Percentiles rank a stretch among this genome's conserved stretches.
Conservation (phyloP, 2,329 filamentous ascomycete genomes). For the Helotiales sp. region DNA sequence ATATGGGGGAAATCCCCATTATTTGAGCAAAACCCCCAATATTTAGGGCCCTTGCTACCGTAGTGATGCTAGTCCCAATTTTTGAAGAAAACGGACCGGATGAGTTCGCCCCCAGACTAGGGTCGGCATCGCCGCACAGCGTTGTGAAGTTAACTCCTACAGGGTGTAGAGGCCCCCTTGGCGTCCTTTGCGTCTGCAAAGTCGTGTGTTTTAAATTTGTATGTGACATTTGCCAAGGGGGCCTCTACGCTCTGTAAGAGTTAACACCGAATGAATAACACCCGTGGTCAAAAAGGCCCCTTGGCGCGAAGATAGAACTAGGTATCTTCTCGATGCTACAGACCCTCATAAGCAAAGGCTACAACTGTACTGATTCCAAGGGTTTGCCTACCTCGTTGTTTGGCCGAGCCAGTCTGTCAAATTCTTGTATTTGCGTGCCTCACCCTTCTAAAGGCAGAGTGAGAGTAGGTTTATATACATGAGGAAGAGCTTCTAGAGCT, state of each 20-base stretch:
- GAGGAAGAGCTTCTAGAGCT: too few species aligned
- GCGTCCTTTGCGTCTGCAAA: constrained; percentile 3
- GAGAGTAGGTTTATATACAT: too few species aligned
- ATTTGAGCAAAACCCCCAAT: too few species aligned
- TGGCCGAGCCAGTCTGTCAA: neutral
- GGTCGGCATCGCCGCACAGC: constrained; percentile 3
- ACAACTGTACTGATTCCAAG: neutral
- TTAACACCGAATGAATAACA: constrained; percentile 1
- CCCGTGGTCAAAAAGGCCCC: neutral
- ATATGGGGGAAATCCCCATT: too few species aligned
- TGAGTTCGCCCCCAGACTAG: constrained; percentile 2
- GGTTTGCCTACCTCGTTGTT: neutral
- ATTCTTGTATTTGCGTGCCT: too few species aligned
- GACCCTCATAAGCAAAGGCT: constrained; percentile 3
- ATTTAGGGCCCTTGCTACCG: too few species aligned
- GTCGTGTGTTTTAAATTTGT: constrained; percentile 5
- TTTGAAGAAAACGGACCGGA: neutral
- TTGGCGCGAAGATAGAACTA: constrained; percentile 2
- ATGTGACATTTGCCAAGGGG: constrained; percentile 1
- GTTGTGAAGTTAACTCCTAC: neutral
- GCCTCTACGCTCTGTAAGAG: constrained; percentile 1
- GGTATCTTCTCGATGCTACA: constrained; percentile 1
- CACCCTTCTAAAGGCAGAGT: too few species aligned
- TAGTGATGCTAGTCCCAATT: neutral
- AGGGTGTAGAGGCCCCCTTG: constrained; percentile 1